These are phyloP conservation scores for Yarrowia sp. DNA, from an alignment of 805 yeast species.

Conservation along the genomic window DNA sequence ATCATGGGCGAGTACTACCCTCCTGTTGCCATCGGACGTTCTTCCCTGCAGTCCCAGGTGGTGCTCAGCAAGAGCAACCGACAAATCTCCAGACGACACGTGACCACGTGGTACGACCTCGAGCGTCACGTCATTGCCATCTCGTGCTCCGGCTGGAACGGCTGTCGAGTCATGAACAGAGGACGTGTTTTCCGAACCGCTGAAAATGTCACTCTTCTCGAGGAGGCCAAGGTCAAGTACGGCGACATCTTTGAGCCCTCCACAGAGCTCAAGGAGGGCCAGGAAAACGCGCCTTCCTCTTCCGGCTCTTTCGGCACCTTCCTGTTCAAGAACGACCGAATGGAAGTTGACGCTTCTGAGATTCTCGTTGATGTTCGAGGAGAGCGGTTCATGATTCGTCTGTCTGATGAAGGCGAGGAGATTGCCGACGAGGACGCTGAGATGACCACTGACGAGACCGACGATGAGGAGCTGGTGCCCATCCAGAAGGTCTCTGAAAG, in stretches of 20 bases:
- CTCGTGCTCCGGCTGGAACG: slow-evolving; percentile 80
- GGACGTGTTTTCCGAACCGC: slow-evolving; percentile 2
- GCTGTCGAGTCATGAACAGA: slow-evolving; percentile 52
- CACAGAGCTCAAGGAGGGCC: background rate
- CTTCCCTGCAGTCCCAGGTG: slow-evolving; percentile 57
- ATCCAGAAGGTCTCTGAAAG: background rate
- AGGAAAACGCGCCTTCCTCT: background rate
- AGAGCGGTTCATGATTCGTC: slow-evolving; percentile 52
- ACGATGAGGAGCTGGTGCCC: slow-evolving; percentile 34
- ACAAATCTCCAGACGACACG: slow-evolving; percentile 65
- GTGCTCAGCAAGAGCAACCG: slow-evolving; percentile 48
- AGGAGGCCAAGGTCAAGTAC: slow-evolving; percentile 19
- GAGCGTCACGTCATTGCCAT: slow-evolving; percentile 44
- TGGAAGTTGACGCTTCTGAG: slow-evolving; percentile 39
- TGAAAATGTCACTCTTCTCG: slow-evolving; percentile 1
- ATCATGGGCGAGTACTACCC: slow-evolving; percentile 33
- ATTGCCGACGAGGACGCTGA: slow-evolving; percentile 34
- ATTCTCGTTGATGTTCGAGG: slow-evolving; percentile 69
- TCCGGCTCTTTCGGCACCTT: slow-evolving; percentile 1
- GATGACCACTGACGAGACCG: slow-evolving; percentile 41
- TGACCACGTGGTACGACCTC: slow-evolving; percentile 47
- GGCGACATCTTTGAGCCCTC: slow-evolving; percentile 21
- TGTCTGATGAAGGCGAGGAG: slow-evolving; percentile 44
- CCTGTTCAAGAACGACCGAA: slow-evolving; percentile 14
- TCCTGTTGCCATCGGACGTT: slow-evolving; percentile 58